Base-by-base conservation (phyloP, 1,284 basidiomycete genomes). In the Austroboletus novae-zelandiae region DNA sequence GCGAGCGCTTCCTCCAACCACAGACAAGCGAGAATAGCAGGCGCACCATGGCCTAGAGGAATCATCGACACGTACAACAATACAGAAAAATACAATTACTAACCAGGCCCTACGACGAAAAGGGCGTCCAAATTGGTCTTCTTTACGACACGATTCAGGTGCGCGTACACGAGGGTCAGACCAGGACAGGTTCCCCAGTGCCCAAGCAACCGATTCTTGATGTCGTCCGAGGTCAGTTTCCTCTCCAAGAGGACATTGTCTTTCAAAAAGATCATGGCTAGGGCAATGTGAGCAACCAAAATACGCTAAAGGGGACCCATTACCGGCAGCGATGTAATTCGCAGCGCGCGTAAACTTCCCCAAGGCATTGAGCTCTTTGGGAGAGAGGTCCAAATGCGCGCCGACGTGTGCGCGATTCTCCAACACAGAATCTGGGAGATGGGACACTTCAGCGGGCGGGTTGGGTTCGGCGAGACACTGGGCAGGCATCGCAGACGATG, bases 1-100 rank as follows among this genome's bases (percentile, higher is more conserved):
- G 80, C 75, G 47, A 94, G 79, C 7, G 89, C 83, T 50, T 89
- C 85, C 69, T 94, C 91, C 52, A 94, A 75, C 82, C 87, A 94
- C 20, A 93, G 78, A 55, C 83, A 85, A 9, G 90, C 78, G 15
- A 94, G 79, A 32, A 94, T 78, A 20, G 81, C 89, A 8, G 91
- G 92, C 5, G 92, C 91, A 34, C 89, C 89, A 56, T 91, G 89
- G 17, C 89, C 86, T 74, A 59, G 14, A 5, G 11, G 20, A 17
- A 14, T 17, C 9, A 27, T 45, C 13, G 43, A 23, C 13, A 2
- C 4, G 41, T 0, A 5, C 4, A 9, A 2, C 14, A 30, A 23
- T 0, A n/a, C 1, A 20, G 6, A 18, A 2, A 13, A 27, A 2
- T 5, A 3, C 8, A 47, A 1, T 20, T 41, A 61, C 65, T 23